Conservation (phyloP, 352 stramenopile species). For the Globisporangium takayamanum region DNA sequence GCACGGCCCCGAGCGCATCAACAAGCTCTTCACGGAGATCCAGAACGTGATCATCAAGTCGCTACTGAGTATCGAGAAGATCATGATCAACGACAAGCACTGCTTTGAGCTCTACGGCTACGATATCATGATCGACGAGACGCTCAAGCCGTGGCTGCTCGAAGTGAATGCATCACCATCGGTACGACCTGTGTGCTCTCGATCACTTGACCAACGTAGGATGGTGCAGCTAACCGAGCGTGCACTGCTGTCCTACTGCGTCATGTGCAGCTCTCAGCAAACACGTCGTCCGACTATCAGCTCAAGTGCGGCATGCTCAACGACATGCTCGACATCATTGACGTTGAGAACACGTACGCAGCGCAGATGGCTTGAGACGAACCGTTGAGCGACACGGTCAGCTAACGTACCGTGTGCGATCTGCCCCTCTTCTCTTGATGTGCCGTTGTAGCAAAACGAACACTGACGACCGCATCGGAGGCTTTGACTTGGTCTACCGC, state of each 20-base stretch:
- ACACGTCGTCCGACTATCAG: conserved; percentile 88
- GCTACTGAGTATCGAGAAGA: conserved; percentile 86
- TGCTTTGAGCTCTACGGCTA: conserved; percentile 95
- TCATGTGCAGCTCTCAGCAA: conserved; percentile 75
- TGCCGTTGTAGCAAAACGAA: conserved; percentile 16
- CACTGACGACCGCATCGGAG: conserved; percentile 51
- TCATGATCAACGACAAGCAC: conserved; percentile 95
- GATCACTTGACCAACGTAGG: neutral
- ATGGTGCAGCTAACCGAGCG: neutral
- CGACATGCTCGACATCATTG: conserved; percentile 93
- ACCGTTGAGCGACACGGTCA: too few species aligned
- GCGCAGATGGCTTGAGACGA: neutral
- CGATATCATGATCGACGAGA: conserved; percentile 90
- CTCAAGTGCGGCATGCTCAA: conserved; percentile 93
- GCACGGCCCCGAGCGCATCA: conserved; percentile 67
- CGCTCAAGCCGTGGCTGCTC: conserved; percentile 88
- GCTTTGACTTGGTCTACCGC: conserved; percentile 77
- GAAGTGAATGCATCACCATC: conserved; percentile 94
- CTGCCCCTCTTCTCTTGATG: neutral
- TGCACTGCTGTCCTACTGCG: neutral
- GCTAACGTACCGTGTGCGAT: neutral
- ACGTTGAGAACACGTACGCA: conserved; percentile 82
- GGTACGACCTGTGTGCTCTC: conserved; percentile 21
- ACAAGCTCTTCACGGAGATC: conserved; percentile 89
- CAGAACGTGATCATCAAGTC: conserved; percentile 87